phyloP scores from a whole-genome alignment of 129 eudicot genomes.

The Heracleum sosnowskyi region DNA sequence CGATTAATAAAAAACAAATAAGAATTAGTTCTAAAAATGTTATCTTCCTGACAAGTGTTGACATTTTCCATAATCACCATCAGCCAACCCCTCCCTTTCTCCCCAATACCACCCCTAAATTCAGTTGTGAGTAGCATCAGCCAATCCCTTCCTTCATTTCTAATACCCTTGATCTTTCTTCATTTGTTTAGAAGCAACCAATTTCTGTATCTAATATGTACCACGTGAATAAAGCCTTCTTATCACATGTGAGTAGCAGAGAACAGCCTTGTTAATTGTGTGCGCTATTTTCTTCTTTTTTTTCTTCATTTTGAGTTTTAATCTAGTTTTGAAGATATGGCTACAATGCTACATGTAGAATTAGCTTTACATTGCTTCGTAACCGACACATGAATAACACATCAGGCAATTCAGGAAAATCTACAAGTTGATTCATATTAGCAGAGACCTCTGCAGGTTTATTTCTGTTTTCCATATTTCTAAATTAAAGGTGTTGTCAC shows the following conservation, averaged over 20 bases:
- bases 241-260: neutral
- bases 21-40: neutral
- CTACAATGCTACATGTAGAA: neutral
- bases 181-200: neutral
- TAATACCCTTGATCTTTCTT: neutral
- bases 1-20: neutral
- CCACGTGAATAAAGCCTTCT: neutral
- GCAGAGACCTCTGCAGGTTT: neutral
- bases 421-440: neutral
- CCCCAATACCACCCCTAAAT: neutral
- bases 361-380: neutral
- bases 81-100: neutral
- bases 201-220: neutral
- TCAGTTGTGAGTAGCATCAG: neutral
- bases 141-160: neutral
- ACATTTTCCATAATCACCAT: neutral
- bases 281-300: neutral
- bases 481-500: neutral
- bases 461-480: neutral
- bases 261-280: neutral
- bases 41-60: neutral
- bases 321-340: neutral
- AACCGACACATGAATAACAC: neutral
- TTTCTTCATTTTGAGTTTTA: too few relatives aligned
- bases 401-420: neutral